phyloP scores from a whole-genome alignment of 176 grass and related monocot species.

The Zea luxurians region DNA sequence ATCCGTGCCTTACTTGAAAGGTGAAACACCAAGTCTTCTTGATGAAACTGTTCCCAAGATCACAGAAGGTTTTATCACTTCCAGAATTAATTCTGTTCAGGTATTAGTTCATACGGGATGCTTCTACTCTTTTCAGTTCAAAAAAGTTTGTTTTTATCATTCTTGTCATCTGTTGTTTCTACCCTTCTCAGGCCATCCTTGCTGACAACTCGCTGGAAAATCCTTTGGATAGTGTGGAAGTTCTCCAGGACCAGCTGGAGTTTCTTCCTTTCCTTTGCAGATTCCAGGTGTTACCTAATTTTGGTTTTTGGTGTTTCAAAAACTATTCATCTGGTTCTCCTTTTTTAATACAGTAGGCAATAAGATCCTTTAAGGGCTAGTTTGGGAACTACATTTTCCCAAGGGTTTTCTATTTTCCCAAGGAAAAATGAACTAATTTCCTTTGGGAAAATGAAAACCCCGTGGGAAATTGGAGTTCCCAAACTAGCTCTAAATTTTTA shows the following conservation, averaged over 20 bases:
- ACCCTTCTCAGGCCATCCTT: constrained; percentile 65
- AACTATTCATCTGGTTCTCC: not conserved
- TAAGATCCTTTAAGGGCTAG: constrained; percentile 13
- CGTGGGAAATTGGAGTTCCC: too few species aligned
- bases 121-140: constrained; percentile 18
- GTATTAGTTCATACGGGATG: constrained; percentile 44
- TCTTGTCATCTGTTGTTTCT: constrained; percentile 41
- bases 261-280: constrained; percentile 98
- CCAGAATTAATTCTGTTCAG: constrained; percentile 97
- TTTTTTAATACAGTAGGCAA: constrained; percentile 11
- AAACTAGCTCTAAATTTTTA: too few species aligned
- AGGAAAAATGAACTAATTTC: too few species aligned
- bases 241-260: constrained; percentile 97
- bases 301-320: constrained; percentile 31
- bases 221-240: constrained; percentile 88
- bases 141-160: not conserved
- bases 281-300: constrained; percentile 67
- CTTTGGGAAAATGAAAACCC: too few species aligned
- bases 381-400: too few species aligned
- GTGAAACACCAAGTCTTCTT: constrained; percentile 85
- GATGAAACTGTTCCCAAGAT: constrained; percentile 99
- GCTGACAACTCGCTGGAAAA: constrained; percentile 71
- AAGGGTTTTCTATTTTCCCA: too few species aligned
- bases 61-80: constrained; percentile 94
- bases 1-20: constrained; percentile 98